A percentile compares a stretch with the other conserved stretches of the same genome.
Evolutionary conservation across 2,329 filamentous ascomycete species (phyloP).

Genomic region (Exophiala phaeomuriformis): DNA sequence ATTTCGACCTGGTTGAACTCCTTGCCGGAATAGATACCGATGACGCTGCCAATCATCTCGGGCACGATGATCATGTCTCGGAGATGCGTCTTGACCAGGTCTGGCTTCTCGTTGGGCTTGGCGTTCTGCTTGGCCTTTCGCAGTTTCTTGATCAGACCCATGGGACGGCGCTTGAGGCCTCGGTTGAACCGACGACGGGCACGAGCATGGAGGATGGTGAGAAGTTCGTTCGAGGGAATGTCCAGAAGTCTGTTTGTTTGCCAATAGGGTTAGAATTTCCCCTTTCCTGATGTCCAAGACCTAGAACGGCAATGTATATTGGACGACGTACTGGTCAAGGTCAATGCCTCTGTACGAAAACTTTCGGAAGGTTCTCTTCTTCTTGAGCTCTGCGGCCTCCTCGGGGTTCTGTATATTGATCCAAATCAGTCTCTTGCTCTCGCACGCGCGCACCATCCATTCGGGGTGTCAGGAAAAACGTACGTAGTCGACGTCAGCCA

Average conservation of each 20-base stretch:
- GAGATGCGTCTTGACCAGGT: constrained; percentile 98
- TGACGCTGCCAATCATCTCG: constrained; percentile 98
- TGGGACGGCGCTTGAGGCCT: constrained; percentile 98
- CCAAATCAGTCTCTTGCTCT: constrained; percentile 14
- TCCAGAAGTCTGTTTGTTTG: constrained; percentile 73
- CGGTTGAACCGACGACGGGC: constrained; percentile 99
- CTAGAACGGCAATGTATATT: not conserved
- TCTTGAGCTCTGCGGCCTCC: constrained; percentile 99
- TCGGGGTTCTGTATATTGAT: constrained; percentile 67
- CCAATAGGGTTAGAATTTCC: constrained; percentile 7
- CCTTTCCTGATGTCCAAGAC: constrained; percentile 25
- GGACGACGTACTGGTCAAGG: constrained; percentile 82
- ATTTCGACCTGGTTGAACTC: constrained; percentile 99
- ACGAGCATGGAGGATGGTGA: constrained; percentile 98
- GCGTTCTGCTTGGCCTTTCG: constrained; percentile 99
- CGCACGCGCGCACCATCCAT: not conserved
- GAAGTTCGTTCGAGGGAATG: constrained; percentile 95
- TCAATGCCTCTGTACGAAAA: constrained; percentile 99
- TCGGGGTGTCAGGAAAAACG: constrained; percentile 37
- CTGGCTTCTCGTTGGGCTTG: constrained; percentile 99
- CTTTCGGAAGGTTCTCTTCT: constrained; percentile 99
- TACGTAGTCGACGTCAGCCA: constrained; percentile 87
- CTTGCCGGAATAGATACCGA: constrained; percentile 99
- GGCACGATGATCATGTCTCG: constrained; percentile 99
- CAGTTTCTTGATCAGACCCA: constrained; percentile 99